Evolutionary conservation across 2,329 filamentous ascomycete genomes (phyloP), one percentile per base, ranked within the genome.

Genomic region (Trichoderma simmonsii): DNA sequence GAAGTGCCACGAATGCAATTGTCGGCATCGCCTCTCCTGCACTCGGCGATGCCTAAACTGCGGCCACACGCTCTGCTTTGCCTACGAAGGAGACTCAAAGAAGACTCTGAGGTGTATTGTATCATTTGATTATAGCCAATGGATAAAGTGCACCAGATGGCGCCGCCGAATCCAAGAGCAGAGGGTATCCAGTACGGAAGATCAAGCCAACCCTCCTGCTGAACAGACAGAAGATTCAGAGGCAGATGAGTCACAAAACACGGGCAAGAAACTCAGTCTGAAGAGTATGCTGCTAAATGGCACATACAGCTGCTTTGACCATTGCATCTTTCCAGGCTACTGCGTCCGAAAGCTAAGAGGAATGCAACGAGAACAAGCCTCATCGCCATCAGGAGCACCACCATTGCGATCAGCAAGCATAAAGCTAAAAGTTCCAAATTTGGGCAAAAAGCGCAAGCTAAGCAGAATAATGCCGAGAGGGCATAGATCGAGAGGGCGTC

Each of bases 61-160:
- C 54, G 51, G 54, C 8, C 51, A 71, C 43, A 21, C 1, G 43
- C 18, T 24, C 26, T 5, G 6, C 32, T 60, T 21, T 28, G 51
- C 34, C 62, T 54, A 14, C 7, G 36, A 18, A 4, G 18, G 6
- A 9, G 18, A 4, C 34, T 6, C 18, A 6, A 15, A 51, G 3
- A 12, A 51, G 21, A 24, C 30, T 3, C 30, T 8, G 3, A 32
- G 11, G 14, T 70, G 59, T 60, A 4, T 1, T 4, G 3, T 26
- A 4, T 5, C 11, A 3, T 67, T 59, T n/a, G 61, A 71, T 18
- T 61, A 18, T 24, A 4, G 2, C 1, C 76, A 75, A 30, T 83
- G 82, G 82, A 72, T 68, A 6, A 60, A 39, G 0, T 74, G 75
- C 57, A 78, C 76, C n/a, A 68, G 76, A n/a, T 83, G 78, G 77